Base-by-base conservation (phyloP, 129 eudicot genomes). In the Sambucus nigra region DNA sequence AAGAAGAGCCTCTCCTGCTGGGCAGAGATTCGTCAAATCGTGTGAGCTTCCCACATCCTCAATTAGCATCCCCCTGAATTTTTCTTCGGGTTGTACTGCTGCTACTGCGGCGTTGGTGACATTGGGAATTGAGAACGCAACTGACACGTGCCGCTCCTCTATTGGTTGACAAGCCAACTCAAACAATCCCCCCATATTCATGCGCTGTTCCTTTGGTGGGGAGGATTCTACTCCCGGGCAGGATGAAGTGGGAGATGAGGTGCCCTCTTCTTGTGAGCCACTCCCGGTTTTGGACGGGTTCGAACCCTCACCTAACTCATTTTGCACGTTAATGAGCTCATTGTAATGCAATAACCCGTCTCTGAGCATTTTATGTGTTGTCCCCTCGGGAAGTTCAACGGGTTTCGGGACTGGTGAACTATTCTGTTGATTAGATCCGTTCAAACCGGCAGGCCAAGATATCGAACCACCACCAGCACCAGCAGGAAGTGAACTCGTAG, bases 1-100 rank as follows among this genome's bases (percentile, higher is more conserved):
- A 12, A 52, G 14, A 48, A 70, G 54, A n/a, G 63, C 53, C 58
- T 82, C 88, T 0, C 77, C 69, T 15, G 45, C 31, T 16, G 83
- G 73, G 41, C 98, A 84, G 25, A 91, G 73, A 51, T 85, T 79
- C 44, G 67, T 64, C 28, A 91, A 53, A 77, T 85, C 88, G 46
- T 89, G 94, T 32, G 95, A 89, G 69, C 97, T 89, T 69, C 93
- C 95, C 15, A 93, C 95, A 69, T 84, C 97, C 69, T 84, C 97
- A 7, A 81, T 40, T 17, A 79, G 71, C 84, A 81, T 73, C 59
- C 75, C 88, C 31, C 87, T 67, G 23, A 78, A 76, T 21, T 84
- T 77, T 55, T 76, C 87, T 57, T 83, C 62, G 9, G 76, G 66
- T 71, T 76, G 79, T 53, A 64, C 56, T n/a, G 76, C 24, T 7